Conservation (phyloP, 2,329 filamentous ascomycete genomes). For the Epichloe festucae region DNA sequence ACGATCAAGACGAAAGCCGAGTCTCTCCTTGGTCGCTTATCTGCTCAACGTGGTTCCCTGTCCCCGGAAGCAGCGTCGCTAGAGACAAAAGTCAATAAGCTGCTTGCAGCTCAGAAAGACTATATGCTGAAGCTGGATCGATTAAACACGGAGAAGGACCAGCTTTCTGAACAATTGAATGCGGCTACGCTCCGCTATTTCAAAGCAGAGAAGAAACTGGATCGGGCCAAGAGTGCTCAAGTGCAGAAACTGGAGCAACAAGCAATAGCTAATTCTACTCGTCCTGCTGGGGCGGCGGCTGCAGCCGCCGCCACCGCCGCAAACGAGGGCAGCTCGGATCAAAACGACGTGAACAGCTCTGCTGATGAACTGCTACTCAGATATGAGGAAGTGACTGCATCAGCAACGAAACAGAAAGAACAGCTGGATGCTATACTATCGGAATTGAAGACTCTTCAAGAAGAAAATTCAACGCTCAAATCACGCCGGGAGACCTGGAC, state of each 20-base stretch:
- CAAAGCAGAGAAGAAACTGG: conserved; percentile 88
- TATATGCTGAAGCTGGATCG: conserved; percentile 65
- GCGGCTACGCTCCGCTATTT: conserved; percentile 83
- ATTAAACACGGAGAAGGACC: conserved; percentile 65
- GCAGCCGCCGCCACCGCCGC: conserved; percentile 9
- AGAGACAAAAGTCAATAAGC: conserved; percentile 59
- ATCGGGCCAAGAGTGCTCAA: conserved; percentile 75
- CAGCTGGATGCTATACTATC: conserved; percentile 69
- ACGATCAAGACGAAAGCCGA: conserved; percentile 65
- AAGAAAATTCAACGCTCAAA: conserved; percentile 67
- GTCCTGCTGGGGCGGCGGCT: conserved; percentile 18
- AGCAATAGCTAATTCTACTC: conserved; percentile 58
- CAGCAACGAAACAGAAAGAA: conserved; percentile 72
- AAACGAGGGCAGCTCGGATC: conserved; percentile 34
- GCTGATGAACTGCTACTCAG: conserved; percentile 59
- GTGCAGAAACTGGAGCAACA: conserved; percentile 88
- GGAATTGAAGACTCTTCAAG: conserved; percentile 61
- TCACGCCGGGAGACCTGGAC: conserved; percentile 56
- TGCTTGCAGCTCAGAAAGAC: conserved; percentile 73
- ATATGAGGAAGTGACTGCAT: conserved; percentile 64
- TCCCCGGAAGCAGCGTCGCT: conserved; percentile 59
- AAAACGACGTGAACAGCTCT: conserved; percentile 39
- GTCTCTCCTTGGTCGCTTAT: conserved; percentile 48
- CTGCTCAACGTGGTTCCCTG: conserved; percentile 36
- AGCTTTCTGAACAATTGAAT: conserved; percentile 75